Evolutionary conservation across 495 filamentous ascomycete species (phyloP).

Genomic region (Penicillium lagena): DNA sequence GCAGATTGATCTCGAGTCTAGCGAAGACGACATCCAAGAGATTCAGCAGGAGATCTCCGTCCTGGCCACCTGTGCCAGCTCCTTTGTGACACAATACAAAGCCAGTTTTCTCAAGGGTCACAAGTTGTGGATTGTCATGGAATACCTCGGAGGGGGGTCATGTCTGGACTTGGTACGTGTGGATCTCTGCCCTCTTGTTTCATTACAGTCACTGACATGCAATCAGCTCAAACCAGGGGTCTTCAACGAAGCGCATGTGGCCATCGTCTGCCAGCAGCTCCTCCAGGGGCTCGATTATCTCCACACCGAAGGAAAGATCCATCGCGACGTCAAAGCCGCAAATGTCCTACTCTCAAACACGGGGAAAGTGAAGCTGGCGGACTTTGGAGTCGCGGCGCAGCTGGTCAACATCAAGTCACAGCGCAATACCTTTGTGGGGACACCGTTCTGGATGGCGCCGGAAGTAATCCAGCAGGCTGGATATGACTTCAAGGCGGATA

Average conservation of each 20-base stretch:
- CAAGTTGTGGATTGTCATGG: conserved; percentile 99
- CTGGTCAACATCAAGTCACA: conserved; percentile 97
- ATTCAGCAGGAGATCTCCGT: conserved; percentile 98
- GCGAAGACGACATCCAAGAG: conserved; percentile 94
- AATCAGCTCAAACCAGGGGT: conserved; percentile 79
- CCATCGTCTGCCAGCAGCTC: conserved; percentile 89
- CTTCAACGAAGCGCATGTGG: conserved; percentile 86
- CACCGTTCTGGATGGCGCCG: conserved; percentile 99
- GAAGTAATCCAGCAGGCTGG: conserved; percentile 97
- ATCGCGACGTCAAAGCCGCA: conserved; percentile 95
- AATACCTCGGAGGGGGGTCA: conserved; percentile 89
- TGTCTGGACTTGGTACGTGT: conserved; percentile 76
- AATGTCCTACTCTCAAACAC: conserved; percentile 80
- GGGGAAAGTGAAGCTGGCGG: conserved; percentile 94
- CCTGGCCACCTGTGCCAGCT: conserved; percentile 86
- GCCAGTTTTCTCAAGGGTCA: conserved; percentile 89
- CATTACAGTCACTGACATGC: conserved; percentile 13
- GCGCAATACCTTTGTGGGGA: conserved; percentile 97
- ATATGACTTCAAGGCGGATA: conserved; percentile 95
- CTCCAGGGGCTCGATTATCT: conserved; percentile 89
- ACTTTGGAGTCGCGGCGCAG: conserved; percentile 97
- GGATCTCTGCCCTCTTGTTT: neutral
- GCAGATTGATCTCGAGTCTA: conserved; percentile 98
- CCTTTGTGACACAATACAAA: conserved; percentile 93
- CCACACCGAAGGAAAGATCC: conserved; percentile 91